Evolutionary conservation across 2,329 filamentous ascomycete genomes (phyloP), one percentile per base, ranked within the genome.

Genomic region (Purpureocillium lavendulum): DNA sequence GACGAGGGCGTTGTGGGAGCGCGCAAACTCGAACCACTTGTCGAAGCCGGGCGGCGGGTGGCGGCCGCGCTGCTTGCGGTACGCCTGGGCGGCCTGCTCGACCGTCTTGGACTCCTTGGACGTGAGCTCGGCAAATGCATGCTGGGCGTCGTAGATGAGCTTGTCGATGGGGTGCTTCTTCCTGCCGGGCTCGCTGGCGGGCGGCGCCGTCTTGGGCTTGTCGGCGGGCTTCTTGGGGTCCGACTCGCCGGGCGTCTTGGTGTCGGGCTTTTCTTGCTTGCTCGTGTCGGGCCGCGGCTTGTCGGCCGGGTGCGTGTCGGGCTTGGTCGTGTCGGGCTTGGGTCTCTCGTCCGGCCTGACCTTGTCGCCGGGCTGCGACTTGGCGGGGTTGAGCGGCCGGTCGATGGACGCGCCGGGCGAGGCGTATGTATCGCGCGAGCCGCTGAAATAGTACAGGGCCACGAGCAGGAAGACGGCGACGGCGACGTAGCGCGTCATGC

Each of bases 41-140:
- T 76, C 67, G 49, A 82, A 82, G 15, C 73, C 73, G 1, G 78
- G 78, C 3, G 78, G 78, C 7, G 77, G 79, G 49, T 82, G 74
- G 16, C 77, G 69, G 18, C 75, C 75, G 38, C 77, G 70, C 38
- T 69, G 69, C 37, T 66, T 56, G 44, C 77, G 69, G 53, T 82
- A 83, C 16, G 67, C 71, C 17, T 67, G 62, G 0, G 80, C 77
- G 7, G 76, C 73, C 15, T 73, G 65, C 26, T 63, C 57, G 35
- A 82, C 58, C 4, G 67, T 72, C 38, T 60, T 63, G 30, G 74
- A 73, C 42, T 71, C 61, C 21, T 60, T 61, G 17, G 61, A 52
- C 1, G 72, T 48, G 24, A 69, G 47, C 37, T 54, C 40, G 52
- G 57, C 50, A 63, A 72, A 49, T 46, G 51, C 35, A 49, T 51